Base-by-base conservation (phyloP, 1,284 basidiomycete genomes). In the Rugosomyces carneus region DNA sequence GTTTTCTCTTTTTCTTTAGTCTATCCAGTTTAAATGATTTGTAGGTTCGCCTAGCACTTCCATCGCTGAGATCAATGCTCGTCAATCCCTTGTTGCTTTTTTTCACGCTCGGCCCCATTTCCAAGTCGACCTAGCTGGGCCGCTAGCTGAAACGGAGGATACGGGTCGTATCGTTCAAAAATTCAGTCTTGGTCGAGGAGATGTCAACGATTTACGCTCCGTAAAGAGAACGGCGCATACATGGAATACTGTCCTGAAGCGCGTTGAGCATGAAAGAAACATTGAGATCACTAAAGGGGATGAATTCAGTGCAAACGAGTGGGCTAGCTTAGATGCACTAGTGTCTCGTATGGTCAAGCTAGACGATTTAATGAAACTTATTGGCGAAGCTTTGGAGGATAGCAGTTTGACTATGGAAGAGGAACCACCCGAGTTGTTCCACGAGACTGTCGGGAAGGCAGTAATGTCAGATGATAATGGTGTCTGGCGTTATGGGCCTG, bases 11-110 rank as follows among this genome's bases (percentile, higher is more conserved):
- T 31, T 19, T 27, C 18, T 9, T 13, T 40, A n/a, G 15, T 29
- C 15, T 44, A 13, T 21, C 35, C 10, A n/a, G 23, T 39, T 36
- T 45, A 49, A 35, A 27, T 40, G 19, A 54, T 29, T 51, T 35
- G 31, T 53, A 92, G 89, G 84, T 58, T 86, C 87, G n/a, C 93
- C 93, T 0, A 93, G 89, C 52, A 89, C 88, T 0, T 85, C 86
- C 2, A 63, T 87, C 13, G 47, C 61, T 2, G 80, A 85, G 53
- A 93, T 97, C 56, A 76, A 80, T 54, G 67, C 78, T 2, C 80
- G 89, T 0, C 88, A 93, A 55, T 78, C 80, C 9, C 67, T 94
- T 2, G 91, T 96, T n/a, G 76, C 84, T 3, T 79, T 87, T 51
- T 85, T 96, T 56, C 67, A 77, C 49, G 60, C 71, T 7, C 70